These are phyloP conservation scores for Odontarrhena argentea DNA, from an alignment of 345 rosid genomes.

Conservation along the genomic window DNA sequence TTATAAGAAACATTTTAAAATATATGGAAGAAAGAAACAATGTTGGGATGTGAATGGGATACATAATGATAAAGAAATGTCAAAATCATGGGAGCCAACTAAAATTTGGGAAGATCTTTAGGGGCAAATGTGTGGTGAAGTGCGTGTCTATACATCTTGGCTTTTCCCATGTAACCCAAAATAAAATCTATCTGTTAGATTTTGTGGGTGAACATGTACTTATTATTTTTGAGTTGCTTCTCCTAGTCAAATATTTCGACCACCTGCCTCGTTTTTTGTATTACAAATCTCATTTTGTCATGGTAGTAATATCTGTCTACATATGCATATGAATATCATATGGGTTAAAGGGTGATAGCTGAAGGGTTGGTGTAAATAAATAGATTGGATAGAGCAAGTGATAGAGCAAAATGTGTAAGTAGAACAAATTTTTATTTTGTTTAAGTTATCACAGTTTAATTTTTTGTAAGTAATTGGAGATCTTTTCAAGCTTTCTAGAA, in stretches of 20 bases:
- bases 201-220: slow-evolving; percentile 28
- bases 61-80: slow-evolving; percentile 38
- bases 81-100: slow-evolving; percentile 47
- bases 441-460: too few relatives aligned
- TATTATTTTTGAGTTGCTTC: background rate
- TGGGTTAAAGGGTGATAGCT: too few relatives aligned
- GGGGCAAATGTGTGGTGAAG: slow-evolving; percentile 28
- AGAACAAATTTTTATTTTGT: too few relatives aligned
- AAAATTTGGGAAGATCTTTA: slow-evolving; percentile 37
- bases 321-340: too few relatives aligned
- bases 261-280: background rate
- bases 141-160: slow-evolving; percentile 27
- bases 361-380: too few relatives aligned
- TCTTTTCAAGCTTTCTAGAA: too few relatives aligned
- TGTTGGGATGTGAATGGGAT: slow-evolving; percentile 40
- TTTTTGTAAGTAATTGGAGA: too few relatives aligned
- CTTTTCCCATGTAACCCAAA: slow-evolving; percentile 26
- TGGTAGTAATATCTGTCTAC: too few relatives aligned
- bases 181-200: background rate
- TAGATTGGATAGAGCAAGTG: too few relatives aligned
- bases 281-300: background rate
- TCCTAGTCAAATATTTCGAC: slow-evolving; percentile 24
- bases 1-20: background rate
- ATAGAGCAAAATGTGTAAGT: too few relatives aligned
- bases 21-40: slow-evolving; percentile 7